These are phyloP conservation scores for Gracilariopsis chorda DNA, from an alignment of 23 red algal species.

Conservation along the genomic window DNA sequence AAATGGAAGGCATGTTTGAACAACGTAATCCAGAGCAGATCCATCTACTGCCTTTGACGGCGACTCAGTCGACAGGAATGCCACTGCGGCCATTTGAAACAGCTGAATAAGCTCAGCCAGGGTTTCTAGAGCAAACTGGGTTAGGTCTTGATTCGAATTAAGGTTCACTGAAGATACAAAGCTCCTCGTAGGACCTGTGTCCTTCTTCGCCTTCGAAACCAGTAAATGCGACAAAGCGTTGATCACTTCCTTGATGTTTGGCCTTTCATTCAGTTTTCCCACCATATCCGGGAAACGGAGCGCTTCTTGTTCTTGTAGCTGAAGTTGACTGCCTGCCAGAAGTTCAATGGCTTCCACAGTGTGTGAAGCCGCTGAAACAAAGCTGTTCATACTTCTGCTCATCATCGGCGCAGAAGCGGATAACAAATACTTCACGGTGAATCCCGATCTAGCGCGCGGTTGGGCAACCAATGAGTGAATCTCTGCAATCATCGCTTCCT, in stretches of 20 bases:
- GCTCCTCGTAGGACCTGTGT: background rate
- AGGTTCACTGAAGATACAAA: background rate
- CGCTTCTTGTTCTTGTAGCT: background rate
- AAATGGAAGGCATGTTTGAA: conserved; percentile 9
- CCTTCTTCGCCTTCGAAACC: background rate
- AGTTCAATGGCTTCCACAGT: background rate
- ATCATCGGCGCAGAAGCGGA: conserved; percentile 28
- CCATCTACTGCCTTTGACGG: background rate
- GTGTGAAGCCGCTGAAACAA: conserved; percentile 21
- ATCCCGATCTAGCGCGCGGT: background rate
- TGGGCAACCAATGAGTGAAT: conserved; percentile 6
- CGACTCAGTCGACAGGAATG: conserved; percentile 15
- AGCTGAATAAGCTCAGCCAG: conserved; percentile 59
- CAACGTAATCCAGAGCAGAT: conserved; percentile 37
- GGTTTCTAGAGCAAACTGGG: conserved; percentile 37
- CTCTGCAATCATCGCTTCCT: conserved; percentile 64
- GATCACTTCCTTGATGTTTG: conserved; percentile 50
- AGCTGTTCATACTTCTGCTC: conserved; percentile 30
- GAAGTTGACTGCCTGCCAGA: background rate
- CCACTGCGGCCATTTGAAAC: conserved; percentile 39
- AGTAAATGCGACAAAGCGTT: background rate
- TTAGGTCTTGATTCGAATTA: background rate
- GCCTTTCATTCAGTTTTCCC: background rate
- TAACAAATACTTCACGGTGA: conserved; percentile 28
- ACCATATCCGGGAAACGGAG: background rate